Evolutionary conservation across 2,329 filamentous ascomycete species (phyloP), one percentile per base, ranked within the genome.

Genomic region (Metarhizium album): DNA sequence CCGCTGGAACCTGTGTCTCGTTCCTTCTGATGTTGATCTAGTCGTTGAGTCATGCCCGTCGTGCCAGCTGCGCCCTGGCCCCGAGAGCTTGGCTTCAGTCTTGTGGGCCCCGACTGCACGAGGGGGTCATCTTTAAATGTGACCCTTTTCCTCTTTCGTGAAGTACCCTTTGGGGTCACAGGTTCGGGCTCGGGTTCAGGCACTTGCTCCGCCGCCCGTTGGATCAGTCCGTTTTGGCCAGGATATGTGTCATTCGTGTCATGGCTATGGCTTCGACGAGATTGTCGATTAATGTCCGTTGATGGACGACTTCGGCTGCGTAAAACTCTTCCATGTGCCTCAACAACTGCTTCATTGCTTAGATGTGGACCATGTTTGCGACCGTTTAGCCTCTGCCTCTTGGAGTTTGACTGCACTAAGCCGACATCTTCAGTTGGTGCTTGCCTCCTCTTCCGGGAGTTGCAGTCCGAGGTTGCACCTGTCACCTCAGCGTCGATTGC

Each of bases 401-500:
- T 49, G 35, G 42, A 1, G 22, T 20, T 27, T 49, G 51, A 29
- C 35, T 49, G 51, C 24, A 7, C 45, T 37, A 20, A 9, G 38
- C 18, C 18, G 47, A 31, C n/a, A 29, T 20, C 43, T 43, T 37
- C 22, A 45, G 38, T 4, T 29, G 35, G 42, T 49, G 20, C 23
- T 46, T 40, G 42, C 20, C 42, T 47, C 23, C 45, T 45, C 29
- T 18, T 43, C 43, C 33, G 8, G 18, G 42, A 2, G 16, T 11
- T 29, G n/a, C 35, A 4, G 13, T 45, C 7, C 11, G 22, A 18
- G 14, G 13, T 29, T 29, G 50, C 45, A 37, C 20, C n/a, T 43
- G 29, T 47, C 51, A 49, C 35, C 16, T 64, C 57, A 29, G 53
- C 54, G 49, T 61, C 58, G 40, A 64, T 57, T 42, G 60, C 47